Evolutionary conservation across 139 green algal species (phyloP).

Genomic region (Auxenochlorella protothecoides): DNA sequence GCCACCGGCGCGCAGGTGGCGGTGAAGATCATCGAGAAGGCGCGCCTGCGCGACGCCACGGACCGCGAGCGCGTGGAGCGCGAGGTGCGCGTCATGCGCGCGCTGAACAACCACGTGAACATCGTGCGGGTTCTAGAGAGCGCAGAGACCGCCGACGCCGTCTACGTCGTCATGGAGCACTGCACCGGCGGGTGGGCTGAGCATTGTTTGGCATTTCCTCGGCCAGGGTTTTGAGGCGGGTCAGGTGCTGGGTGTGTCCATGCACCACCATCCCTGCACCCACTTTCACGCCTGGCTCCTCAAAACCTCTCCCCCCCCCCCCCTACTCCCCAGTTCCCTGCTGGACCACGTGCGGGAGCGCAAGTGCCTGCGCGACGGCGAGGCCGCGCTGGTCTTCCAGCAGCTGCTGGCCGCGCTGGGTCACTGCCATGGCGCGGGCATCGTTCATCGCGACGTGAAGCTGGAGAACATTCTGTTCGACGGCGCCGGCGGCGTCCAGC

Average conservation of each 20-base stretch:
- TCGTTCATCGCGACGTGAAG: constrained; percentile 49
- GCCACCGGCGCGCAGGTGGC: constrained; percentile 54
- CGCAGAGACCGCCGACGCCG: constrained; percentile 41
- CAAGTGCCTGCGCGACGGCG: constrained; percentile 64
- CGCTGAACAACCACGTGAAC: constrained; percentile 43
- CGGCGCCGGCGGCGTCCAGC: constrained; percentile 40
- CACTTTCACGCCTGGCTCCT: not conserved
- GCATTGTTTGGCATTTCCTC: not conserved
- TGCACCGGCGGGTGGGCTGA: constrained; percentile 32
- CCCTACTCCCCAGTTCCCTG: constrained; percentile 32
- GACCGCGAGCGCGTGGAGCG: constrained; percentile 52
- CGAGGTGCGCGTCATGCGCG: constrained; percentile 73
- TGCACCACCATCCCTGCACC: not conserved
- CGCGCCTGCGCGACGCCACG: constrained; percentile 37
- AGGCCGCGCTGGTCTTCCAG: constrained; percentile 58
- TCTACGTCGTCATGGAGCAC: constrained; percentile 88
- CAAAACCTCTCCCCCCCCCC: not conserved
- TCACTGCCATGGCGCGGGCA: constrained; percentile 68
- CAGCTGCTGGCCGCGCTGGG: constrained; percentile 58
- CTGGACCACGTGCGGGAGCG: constrained; percentile 74
- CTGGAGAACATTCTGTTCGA: constrained; percentile 76
- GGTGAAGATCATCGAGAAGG: constrained; percentile 82
- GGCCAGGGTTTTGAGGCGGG: too few species aligned
- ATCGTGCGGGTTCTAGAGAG: constrained; percentile 69
- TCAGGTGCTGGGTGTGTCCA: too few species aligned